Conservation (phyloP, 2,329 filamentous ascomycete genomes). For the Davidsoniella australis region DNA sequence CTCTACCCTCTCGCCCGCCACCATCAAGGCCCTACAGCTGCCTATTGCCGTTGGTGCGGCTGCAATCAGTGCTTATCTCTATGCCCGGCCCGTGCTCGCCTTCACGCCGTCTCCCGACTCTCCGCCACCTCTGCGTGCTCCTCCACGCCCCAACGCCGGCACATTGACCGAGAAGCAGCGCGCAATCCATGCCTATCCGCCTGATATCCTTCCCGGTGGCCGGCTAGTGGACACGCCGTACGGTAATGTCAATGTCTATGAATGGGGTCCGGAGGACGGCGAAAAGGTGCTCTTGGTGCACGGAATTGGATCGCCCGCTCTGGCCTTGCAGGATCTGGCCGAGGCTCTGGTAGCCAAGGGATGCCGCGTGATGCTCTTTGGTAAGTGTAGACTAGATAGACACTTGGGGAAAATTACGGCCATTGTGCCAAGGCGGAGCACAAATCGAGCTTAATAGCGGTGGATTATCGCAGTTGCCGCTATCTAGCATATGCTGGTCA, state of each 20-base stretch:
- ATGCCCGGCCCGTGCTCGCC: conserved; percentile 16
- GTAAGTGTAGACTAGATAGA: conserved; percentile 24
- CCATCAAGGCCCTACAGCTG: conserved; percentile 10
- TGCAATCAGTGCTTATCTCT: conserved; percentile 23
- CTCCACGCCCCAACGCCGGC: conserved; percentile 2
- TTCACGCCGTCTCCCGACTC: conserved; percentile 10
- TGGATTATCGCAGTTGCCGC: too few relatives aligned
- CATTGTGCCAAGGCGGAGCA: too few relatives aligned
- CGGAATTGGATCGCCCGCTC: conserved; percentile 63
- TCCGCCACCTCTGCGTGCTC: conserved; percentile 6
- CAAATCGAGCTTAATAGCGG: too few relatives aligned
- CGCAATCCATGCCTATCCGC: conserved; percentile 42
- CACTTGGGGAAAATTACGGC: background rate
- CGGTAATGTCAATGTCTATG: conserved; percentile 56
- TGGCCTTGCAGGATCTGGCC: conserved; percentile 50
- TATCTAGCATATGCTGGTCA: too few relatives aligned
- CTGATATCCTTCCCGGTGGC: conserved; percentile 49
- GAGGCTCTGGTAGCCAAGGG: conserved; percentile 46
- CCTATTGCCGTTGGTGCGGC: conserved; percentile 14
- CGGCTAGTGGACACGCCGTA: conserved; percentile 54
- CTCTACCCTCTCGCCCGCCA: conserved; percentile 12
- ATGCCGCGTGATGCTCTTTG: conserved; percentile 65
- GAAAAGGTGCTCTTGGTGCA: conserved; percentile 60
- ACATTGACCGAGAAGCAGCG: conserved; percentile 17
- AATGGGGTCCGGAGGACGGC: conserved; percentile 60